phyloP scores from a whole-genome alignment of 805 yeast genomes.

The Starmerella vitae region DNA sequence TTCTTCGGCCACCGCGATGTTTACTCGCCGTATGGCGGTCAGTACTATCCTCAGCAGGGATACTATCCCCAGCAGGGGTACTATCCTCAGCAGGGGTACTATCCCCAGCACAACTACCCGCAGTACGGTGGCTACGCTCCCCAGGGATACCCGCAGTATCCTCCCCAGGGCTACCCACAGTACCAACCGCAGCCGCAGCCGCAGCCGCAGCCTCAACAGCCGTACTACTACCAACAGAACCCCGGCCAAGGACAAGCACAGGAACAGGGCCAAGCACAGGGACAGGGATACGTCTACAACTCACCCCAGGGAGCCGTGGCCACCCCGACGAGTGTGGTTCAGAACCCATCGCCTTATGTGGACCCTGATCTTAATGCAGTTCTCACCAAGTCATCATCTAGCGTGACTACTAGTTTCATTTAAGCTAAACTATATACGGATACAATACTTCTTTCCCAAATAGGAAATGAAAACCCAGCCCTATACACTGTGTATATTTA shows the following conservation, averaged over 20 bases:
- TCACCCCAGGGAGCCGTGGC: background rate
- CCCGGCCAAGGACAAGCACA: background rate
- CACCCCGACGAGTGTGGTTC: background rate
- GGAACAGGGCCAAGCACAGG: background rate
- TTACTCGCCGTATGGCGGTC: no score
- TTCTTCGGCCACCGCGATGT: no score
- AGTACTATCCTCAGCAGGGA: no score
- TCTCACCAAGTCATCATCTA: background rate
- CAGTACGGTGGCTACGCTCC: background rate
- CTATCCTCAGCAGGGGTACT: constrained; percentile 2
- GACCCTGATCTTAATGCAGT: constrained; percentile 8
- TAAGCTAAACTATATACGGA: no score
- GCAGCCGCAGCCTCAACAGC: constrained; percentile 5
- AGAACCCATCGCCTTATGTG: constrained; percentile 1
- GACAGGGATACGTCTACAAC: background rate
- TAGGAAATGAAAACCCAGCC: no score
- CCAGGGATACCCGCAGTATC: constrained; percentile 1
- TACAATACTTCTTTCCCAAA: no score
- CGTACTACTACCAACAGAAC: background rate
- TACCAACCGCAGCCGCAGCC: constrained; percentile 4
- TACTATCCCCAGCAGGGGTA: no score
- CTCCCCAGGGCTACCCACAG: constrained; percentile 2
- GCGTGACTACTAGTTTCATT: background rate
- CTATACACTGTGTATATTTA: no score
- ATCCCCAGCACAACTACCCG: constrained; percentile 2